Conservation (phyloP, 2,329 filamentous ascomycete species). For the Penicillium sp. region DNA sequence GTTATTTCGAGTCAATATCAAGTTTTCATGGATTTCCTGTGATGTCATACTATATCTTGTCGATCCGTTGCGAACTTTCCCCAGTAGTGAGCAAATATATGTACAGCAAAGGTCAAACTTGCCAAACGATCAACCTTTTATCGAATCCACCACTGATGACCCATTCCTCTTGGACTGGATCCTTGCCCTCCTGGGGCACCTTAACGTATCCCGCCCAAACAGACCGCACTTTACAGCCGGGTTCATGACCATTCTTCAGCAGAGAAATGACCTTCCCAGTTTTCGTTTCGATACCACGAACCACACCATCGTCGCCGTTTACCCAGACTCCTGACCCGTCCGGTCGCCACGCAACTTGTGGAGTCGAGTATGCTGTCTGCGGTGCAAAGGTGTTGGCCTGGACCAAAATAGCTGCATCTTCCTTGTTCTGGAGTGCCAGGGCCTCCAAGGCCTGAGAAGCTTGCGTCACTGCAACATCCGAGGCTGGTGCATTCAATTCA, state of each 20-base stretch:
- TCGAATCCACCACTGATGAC: conserved; percentile 69
- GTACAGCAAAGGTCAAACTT: conserved; percentile 17
- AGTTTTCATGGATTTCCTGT: neutral
- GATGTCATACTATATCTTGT: neutral
- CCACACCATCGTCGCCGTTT: conserved; percentile 66
- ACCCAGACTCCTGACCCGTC: conserved; percentile 67
- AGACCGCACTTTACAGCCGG: conserved; percentile 62
- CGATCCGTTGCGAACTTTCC: neutral
- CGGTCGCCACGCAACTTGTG: conserved; percentile 64
- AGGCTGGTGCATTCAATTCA: conserved; percentile 11
- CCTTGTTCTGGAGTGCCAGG: conserved; percentile 58
- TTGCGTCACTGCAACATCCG: conserved; percentile 46
- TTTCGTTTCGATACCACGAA: conserved; percentile 62
- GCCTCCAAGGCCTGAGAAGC: conserved; percentile 57
- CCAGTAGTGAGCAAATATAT: neutral
- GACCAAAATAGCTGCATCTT: conserved; percentile 64
- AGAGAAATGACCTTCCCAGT: conserved; percentile 61
- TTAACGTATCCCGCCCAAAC: conserved; percentile 58
- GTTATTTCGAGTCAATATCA: neutral
- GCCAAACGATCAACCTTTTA: conserved; percentile 64
- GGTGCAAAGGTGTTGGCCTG: conserved; percentile 64
- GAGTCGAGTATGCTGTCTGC: conserved; percentile 68
- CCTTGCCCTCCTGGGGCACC: conserved; percentile 25
- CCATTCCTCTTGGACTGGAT: conserved; percentile 51
- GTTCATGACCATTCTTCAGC: conserved; percentile 58